Base-by-base conservation (phyloP, 2,329 filamentous ascomycete species). In the Fusarium humuli region DNA sequence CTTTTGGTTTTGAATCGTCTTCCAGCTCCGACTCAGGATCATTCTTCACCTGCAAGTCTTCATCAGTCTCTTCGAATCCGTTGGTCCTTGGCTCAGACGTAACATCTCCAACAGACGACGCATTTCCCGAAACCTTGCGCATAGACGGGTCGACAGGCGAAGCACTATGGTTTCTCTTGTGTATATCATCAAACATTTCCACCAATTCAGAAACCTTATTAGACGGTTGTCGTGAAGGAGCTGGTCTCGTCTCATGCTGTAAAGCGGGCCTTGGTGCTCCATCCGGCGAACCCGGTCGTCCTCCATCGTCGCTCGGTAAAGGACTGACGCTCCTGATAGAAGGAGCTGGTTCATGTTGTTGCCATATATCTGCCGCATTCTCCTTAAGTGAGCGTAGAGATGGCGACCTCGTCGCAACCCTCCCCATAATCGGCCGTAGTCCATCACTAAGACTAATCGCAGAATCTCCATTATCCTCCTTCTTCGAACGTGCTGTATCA, bases 141-240 rank as follows among this genome's bases (percentile, higher is more conserved):
- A 70, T 53, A 1, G 69, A 44, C 10, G 73, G 60, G n/a, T 75
- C 72, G 30, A 70, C 47, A 14, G 73, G 73, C 5, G 73, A 75
- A 14, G 42, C 57, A 40, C 68, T 74, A 11, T 53, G 58, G 18
- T 44, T 72, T n/a, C 70, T 60, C 55, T 69, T 79, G 1, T 77
- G 70, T 14, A 87, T 79, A 5, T 81, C 83, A 62, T 89, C 85
- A 50, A 81, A 86, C 78, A 84, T 82, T 23, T 81, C 81, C 32
- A 87, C 85, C 25, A 87, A 76, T 49, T 83, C 82, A 57, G 85
- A 83, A 4, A 87, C 84, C 65, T 84, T 87, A 10, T 83, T 84
- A 0, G 73, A 69, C 7, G 69, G 47, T 54, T 82, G 75, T 37
- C 73, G 67, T 6, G 58, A 61, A n/a, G 59, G 34, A 22, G 67